A percentile compares a stretch with the other conserved stretches of the same genome.
Conservation (phyloP, 345 rosid genomes). For the Populus simonii region DNA sequence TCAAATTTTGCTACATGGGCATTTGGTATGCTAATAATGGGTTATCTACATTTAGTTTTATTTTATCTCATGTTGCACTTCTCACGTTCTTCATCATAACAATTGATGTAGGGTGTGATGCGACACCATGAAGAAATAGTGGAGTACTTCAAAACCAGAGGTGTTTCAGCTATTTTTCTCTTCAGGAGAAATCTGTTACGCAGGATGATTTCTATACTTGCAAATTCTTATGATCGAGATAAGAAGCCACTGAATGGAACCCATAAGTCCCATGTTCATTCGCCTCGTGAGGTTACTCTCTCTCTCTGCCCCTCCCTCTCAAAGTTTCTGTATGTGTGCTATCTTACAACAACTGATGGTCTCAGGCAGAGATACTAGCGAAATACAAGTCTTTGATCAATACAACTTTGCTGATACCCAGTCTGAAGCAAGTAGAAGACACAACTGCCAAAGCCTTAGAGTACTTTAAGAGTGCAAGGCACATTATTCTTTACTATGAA, state of each 20-base stretch:
- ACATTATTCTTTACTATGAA: slow-evolving; percentile 79
- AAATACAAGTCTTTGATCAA: slow-evolving; percentile 77
- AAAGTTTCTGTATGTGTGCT: background rate
- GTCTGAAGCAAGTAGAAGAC: slow-evolving; percentile 67
- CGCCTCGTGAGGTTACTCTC: slow-evolving; percentile 63
- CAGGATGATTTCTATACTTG: slow-evolving; percentile 87
- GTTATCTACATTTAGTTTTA: background rate
- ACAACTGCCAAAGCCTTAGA: slow-evolving; percentile 67
- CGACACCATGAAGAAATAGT: slow-evolving; percentile 76
- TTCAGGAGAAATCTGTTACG: slow-evolving; percentile 91
- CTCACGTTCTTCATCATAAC: background rate
- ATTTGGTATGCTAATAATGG: background rate
- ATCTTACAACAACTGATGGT: slow-evolving; percentile 18
- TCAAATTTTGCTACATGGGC: background rate
- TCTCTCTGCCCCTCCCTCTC: slow-evolving; percentile 1
- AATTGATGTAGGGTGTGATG: slow-evolving; percentile 67
- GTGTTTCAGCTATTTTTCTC: slow-evolving; percentile 85
- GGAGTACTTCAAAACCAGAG: slow-evolving; percentile 76
- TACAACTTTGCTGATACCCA: slow-evolving; percentile 52
- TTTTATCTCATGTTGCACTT: background rate
- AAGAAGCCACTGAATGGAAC: slow-evolving; percentile 81
- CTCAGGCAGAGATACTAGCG: slow-evolving; percentile 95
- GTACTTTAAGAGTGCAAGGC: slow-evolving; percentile 77
- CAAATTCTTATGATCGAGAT: slow-evolving; percentile 83
- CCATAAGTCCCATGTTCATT: slow-evolving; percentile 97